Conservation (phyloP, 257 asterid species). For the Ophiorrhiza pumila region DNA sequence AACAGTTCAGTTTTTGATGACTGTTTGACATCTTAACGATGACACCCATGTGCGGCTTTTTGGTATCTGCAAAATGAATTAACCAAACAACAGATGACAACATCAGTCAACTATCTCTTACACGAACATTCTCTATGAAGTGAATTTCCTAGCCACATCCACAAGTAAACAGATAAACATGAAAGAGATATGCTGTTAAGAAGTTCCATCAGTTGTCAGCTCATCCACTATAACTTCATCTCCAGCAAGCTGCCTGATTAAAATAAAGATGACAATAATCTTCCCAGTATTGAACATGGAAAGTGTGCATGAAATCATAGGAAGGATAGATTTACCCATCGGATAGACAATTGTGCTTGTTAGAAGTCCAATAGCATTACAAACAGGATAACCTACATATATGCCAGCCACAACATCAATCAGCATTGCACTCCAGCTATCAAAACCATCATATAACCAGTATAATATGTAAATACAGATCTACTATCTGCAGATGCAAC, state of each 20-base stretch:
- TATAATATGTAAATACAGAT: background rate
- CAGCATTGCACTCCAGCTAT: background rate
- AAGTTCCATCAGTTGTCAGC: background rate
- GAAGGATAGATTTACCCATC: slow-evolving; percentile 49
- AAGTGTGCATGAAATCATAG: slow-evolving; percentile 12
- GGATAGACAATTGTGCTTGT: slow-evolving; percentile 53
- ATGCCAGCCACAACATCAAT: slow-evolving; percentile 9
- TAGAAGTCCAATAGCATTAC: slow-evolving; percentile 73
- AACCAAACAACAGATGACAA: slow-evolving; percentile 20
- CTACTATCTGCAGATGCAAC: background rate
- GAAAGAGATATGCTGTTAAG: background rate
- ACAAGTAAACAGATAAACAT: slow-evolving; percentile 9
- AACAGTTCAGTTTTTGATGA: slow-evolving; percentile 56
- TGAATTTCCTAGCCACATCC: slow-evolving; percentile 8
- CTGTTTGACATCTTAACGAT: slow-evolving; percentile 60
- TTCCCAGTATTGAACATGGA: background rate
- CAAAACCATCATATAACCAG: background rate
- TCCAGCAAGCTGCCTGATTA: background rate
- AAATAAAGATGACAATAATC: background rate
- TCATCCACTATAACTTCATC: background rate
- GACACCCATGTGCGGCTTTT: slow-evolving; percentile 61
- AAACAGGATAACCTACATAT: slow-evolving; percentile 83
- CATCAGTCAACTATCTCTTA: slow-evolving; percentile 13
- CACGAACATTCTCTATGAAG: background rate
- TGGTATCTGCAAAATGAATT: slow-evolving; percentile 56